phyloP scores from a whole-genome alignment of 202 grass and related monocot genomes.

The Bolboschoenoplectus hybrid region DNA sequence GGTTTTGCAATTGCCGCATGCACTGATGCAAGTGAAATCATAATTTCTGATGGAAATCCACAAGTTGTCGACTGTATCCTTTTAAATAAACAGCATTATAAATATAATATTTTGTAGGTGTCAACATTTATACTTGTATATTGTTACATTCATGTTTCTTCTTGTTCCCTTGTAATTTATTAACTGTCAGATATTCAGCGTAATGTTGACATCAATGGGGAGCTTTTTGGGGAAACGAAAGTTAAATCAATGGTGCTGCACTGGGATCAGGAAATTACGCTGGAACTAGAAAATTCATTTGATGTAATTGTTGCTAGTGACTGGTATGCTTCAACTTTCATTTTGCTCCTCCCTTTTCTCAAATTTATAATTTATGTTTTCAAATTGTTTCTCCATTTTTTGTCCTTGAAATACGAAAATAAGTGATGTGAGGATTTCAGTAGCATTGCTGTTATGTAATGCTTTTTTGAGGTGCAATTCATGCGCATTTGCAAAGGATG shows the following conservation, averaged over 20 bases:
- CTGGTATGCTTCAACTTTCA: slow-evolving; percentile 59
- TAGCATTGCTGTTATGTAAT: neutral
- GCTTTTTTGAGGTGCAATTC: neutral
- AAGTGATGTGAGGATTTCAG: neutral
- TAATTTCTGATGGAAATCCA: slow-evolving; percentile 96
- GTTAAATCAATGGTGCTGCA: slow-evolving; percentile 79
- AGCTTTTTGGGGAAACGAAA: slow-evolving; percentile 67
- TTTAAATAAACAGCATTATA: slow-evolving; percentile 40
- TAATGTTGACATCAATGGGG: slow-evolving; percentile 67
- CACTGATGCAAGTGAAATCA: slow-evolving; percentile 66
- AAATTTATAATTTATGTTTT: neutral
- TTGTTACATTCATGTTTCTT: neutral
- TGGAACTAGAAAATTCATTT: slow-evolving; percentile 64
- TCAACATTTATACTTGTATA: slow-evolving; percentile 24
- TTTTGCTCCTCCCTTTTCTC: slow-evolving; percentile 24
- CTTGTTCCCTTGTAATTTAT: slow-evolving; percentile 54
- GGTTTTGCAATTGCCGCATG: slow-evolving; percentile 76
- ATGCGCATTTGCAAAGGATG: neutral
- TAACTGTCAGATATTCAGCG: slow-evolving; percentile 87
- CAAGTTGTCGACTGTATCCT: slow-evolving; percentile 97
- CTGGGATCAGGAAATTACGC: slow-evolving; percentile 64
- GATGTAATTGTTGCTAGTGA: slow-evolving; percentile 98
- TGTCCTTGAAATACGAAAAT: neutral
- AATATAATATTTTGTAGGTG: slow-evolving; percentile 5
- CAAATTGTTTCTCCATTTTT: neutral